Evolutionary conservation across 129 eudicot genomes (phyloP).

Genomic region (Heracleum sosnowskyi): DNA sequence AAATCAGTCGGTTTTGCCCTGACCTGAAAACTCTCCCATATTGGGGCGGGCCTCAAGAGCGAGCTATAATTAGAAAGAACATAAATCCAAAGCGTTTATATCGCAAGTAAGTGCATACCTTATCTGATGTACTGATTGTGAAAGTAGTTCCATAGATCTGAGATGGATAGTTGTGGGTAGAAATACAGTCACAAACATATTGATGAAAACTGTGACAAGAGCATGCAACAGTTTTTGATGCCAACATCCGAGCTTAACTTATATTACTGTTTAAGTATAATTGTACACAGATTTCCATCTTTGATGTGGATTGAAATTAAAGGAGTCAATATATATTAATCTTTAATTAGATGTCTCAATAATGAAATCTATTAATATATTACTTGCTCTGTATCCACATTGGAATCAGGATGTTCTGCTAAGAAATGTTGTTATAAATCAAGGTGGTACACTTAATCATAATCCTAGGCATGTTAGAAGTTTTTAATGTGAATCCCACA

Average conservation of each 20-base stretch:
- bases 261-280: neutral
- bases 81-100: constrained; percentile 93
- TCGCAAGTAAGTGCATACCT: constrained; percentile 51
- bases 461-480: neutral
- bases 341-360: neutral
- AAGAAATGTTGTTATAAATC: neutral
- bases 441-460: neutral
- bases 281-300: neutral
- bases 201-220: neutral
- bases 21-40: constrained; percentile 91
- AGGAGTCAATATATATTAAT: neutral
- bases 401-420: neutral
- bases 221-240: neutral
- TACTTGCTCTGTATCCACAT: neutral
- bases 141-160: neutral
- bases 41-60: constrained; percentile 92
- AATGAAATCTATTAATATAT: neutral
- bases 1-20: constrained; percentile 92
- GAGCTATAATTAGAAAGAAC: constrained; percentile 77
- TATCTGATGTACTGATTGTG: neutral
- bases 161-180: neutral
- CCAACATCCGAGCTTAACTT: neutral
- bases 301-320: neutral
- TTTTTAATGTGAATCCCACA: neutral
- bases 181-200: neutral